Evolutionary conservation across 2,329 filamentous ascomycete species (phyloP).

Genomic region (Colletotrichum sp.): DNA sequence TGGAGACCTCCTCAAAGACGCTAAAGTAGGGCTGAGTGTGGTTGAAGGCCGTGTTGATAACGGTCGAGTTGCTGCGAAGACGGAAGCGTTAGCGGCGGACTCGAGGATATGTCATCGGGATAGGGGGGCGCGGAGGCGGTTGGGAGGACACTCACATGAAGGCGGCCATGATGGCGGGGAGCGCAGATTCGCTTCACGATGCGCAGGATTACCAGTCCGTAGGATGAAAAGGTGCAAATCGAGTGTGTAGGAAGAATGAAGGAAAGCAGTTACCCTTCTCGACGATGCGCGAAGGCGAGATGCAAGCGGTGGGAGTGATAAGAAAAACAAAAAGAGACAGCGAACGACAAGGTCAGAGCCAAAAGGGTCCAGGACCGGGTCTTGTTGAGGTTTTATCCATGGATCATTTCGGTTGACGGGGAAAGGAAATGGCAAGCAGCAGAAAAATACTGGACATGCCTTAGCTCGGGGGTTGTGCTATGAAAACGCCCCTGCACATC

Average conservation of each 20-base stretch:
- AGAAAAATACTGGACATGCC: slow-evolving; percentile 1
- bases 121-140: not conserved
- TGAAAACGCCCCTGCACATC: slow-evolving; percentile 12
- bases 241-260: not conserved
- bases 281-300: slow-evolving; percentile 8
- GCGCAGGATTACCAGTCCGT: not conserved
- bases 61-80: slow-evolving; percentile 54
- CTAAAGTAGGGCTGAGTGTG: slow-evolving; percentile 56
- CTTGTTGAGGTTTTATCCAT: slow-evolving; percentile 24
- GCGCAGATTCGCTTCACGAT: not conserved
- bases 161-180: slow-evolving; percentile 16
- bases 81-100: slow-evolving; percentile 1
- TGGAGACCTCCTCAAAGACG: slow-evolving; percentile 67
- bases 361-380: slow-evolving; percentile 16
- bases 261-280: not conserved
- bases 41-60: slow-evolving; percentile 46
- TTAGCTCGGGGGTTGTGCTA: slow-evolving; percentile 6
- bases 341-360: slow-evolving; percentile 4
- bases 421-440: slow-evolving; percentile 16
- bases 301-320: not conserved
- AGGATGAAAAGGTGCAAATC: not conserved
- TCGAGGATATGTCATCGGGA: not conserved
- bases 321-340: slow-evolving; percentile 2
- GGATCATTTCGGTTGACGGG: slow-evolving; percentile 24
- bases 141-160: slow-evolving; percentile 9